A percentile compares a stretch with the other conserved stretches of the same genome.
Conservation (phyloP, 345 rosid genomes). For the Jatropha curcas region DNA sequence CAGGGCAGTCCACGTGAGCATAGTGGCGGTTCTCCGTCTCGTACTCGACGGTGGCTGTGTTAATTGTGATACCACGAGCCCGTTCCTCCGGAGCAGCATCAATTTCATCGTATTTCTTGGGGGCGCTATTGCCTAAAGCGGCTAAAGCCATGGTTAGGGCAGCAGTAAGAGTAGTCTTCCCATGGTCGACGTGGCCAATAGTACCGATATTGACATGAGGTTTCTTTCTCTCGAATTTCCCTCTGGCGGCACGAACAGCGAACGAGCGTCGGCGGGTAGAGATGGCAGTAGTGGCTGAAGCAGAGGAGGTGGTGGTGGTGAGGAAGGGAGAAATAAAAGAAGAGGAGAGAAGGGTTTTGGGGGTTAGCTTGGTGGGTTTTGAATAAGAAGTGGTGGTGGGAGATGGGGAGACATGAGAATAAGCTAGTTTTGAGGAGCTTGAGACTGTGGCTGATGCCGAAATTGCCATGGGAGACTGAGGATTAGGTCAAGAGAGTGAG, state of each 20-base stretch:
- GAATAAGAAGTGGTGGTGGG: conserved; percentile 33
- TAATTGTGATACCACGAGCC: conserved; percentile 90
- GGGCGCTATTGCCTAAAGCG: conserved; percentile 61
- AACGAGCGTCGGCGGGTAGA: conserved; percentile 40
- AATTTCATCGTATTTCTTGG: conserved; percentile 86
- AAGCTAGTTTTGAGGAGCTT: conserved; percentile 45
- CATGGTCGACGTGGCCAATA: conserved; percentile 96
- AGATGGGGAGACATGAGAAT: conserved; percentile 38
- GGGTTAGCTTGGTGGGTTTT: conserved; percentile 31
- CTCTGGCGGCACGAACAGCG: conserved; percentile 80
- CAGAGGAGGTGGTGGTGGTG: conserved; percentile 29
- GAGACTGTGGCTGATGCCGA: conserved; percentile 50
- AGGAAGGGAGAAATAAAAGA: conserved; percentile 59
- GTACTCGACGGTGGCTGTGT: conserved; percentile 90
- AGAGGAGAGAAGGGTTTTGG: conserved; percentile 51
- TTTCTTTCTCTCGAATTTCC: conserved; percentile 92
- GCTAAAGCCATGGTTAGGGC: conserved; percentile 95
- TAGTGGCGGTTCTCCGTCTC: conserved; percentile 89
- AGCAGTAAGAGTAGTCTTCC: conserved; percentile 86
- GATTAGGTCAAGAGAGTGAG: not conserved
- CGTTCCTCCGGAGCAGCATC: conserved; percentile 96
- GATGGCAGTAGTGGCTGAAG: conserved; percentile 17
- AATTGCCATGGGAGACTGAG: conserved; percentile 49
- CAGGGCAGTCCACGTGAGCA: conserved; percentile 92
- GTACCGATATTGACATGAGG: conserved; percentile 93